Evolutionary conservation across 805 yeast genomes (phyloP), one percentile per base, ranked within the genome.

Genomic region (Hanseniaspora guilliermondii): DNA sequence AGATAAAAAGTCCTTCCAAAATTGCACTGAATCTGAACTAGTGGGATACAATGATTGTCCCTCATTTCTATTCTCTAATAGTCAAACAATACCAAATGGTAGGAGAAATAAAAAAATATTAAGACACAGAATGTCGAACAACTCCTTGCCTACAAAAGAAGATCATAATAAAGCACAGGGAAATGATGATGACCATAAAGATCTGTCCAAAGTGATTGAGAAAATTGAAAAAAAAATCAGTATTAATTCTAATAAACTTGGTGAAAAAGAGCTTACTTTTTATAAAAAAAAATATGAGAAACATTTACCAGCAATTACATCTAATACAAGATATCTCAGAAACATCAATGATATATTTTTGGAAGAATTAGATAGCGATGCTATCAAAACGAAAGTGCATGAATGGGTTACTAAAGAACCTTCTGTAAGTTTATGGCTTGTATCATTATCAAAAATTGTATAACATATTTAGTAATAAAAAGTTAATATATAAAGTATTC

Each of bases 41-140:
- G 60, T 66, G 4, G 75, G 75, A 1, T 73, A 72, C 56, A 73
- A 73, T 57, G 76, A 73, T 58, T 72, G 75, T 57, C 75, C 75
- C 0, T 60, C 67, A 1, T 65, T 65, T 44, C 44, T 68, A 27
- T 64, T 62, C 49, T 61, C 60, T 25, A 57, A 60, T 6, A 50
- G 50, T 24, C 54, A 53, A 24, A 57, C 35, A 30, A 21, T 8
- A 32, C 3, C 37, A 7, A 22, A 3, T 12, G 7, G 35, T 58
- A 33, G 62, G 40, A 49, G 52, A 59, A 36, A 56, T 58, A 40
- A 68, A 64, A 58, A 66, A 68, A 63, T 63, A 70, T 47, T 63
- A 68, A 48, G 24, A 11, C 42, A 27, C 9, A 38, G 52, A 24
- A 25, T 11, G 8, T n/a, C 45, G 8, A 39, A 39, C 24, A 22